Evolutionary conservation across 257 asterid species (phyloP).

Genomic region (Cordia subcordata): DNA sequence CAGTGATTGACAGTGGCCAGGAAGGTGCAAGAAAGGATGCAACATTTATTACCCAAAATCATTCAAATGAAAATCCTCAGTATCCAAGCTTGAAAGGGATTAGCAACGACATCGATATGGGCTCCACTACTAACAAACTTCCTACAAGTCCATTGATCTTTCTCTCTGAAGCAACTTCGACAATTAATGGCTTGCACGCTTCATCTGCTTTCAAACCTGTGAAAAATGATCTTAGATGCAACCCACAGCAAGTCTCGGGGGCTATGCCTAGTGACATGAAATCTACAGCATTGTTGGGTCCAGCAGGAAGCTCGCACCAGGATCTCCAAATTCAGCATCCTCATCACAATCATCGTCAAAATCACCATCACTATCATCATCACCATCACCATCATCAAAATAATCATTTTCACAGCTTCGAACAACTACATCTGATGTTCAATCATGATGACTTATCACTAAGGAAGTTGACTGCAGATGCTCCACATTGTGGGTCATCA

Average conservation of each 20-base stretch:
- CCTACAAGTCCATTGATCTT: constrained; percentile 13
- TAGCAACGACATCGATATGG: constrained; percentile 52
- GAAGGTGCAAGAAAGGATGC: constrained; percentile 45
- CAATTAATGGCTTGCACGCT: constrained; percentile 36
- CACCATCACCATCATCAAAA: constrained; percentile 17
- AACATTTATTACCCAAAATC: constrained; percentile 28
- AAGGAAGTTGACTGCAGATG: constrained; percentile 43
- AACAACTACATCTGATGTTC: constrained; percentile 24
- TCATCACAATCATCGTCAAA: constrained; percentile 30
- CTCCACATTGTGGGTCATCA: constrained; percentile 42
- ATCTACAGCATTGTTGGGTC: constrained; percentile 26
- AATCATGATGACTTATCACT: constrained; percentile 35
- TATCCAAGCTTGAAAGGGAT: constrained; percentile 56
- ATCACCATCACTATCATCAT: constrained; percentile 13
- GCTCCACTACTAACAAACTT: constrained; percentile 55
- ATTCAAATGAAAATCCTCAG: constrained; percentile 33
- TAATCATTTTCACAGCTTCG: constrained; percentile 27
- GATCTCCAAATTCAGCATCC: constrained; percentile 33
- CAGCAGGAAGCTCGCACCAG: constrained; percentile 25
- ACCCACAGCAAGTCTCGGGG: constrained; percentile 26
- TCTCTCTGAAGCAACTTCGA: constrained; percentile 47
- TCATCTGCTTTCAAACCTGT: constrained; percentile 43
- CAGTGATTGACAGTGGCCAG: constrained; percentile 34
- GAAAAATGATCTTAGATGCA: constrained; percentile 36
- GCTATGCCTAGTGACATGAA: constrained; percentile 31